Evolutionary conservation across 768 basidiomycete genomes (phyloP), one percentile per base, ranked within the genome.

Genomic region (Ephemerocybe angulata): DNA sequence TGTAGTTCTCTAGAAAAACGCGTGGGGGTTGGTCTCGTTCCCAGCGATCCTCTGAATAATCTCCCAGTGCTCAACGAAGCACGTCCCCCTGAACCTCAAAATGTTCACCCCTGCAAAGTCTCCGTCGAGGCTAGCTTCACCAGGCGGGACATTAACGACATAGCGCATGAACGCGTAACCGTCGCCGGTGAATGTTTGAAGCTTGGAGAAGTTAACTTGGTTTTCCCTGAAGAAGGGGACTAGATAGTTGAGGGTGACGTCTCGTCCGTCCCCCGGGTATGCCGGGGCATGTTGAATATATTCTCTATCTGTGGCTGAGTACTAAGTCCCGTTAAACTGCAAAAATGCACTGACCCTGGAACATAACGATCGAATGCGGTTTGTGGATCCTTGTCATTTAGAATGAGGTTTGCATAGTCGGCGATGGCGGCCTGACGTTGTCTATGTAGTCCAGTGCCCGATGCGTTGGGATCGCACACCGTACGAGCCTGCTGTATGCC

Each of bases 41-140:
- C 54, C 54, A 7, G 44, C 47, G 15, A 55, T 55, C 31, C 10
- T 13, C 37, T 48, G 47, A 13, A 48, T 37, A 2, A 47, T 46
- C 19, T 55, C 54, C 54, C 54, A 55, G 30, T 55, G 54, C 41
- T 55, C 54, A 11, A 55, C 44, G 10, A 55, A 19, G 37, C 54
- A 55, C 5, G 54, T 55, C 37, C 54, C 54, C 30, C 41, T 17
- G 21, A 55, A 55, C 29, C 35, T 55, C 12, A 48, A 49, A 21
- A 44, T 12, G 27, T 55, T 35, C 33, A 41, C 15, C 22, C 37
- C 30, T 13, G 54, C 54, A 19, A 27, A 27, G 25, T 22, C 49
- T 8, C 22, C 22, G 4, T 13, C 22, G 21, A 24, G 21, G 3
- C 13, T 22, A 7, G 21, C 6, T 22, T 13, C 25, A 30, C 30